Evolutionary conservation across 345 rosid genomes (phyloP).

Genomic region (Eucalyptus microcorys): DNA sequence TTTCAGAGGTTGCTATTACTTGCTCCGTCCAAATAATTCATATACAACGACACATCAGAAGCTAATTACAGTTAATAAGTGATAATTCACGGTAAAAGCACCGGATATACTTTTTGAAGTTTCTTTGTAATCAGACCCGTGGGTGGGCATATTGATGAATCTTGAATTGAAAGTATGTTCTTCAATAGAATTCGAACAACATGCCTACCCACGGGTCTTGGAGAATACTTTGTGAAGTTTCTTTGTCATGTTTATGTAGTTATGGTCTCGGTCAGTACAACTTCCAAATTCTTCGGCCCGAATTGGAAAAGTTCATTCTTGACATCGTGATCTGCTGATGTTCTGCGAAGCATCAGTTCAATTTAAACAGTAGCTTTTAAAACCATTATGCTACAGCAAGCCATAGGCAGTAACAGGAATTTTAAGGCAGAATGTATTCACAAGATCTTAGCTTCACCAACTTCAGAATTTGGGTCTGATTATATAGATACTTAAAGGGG

Average conservation of each 20-base stretch:
- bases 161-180: neutral
- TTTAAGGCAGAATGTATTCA: neutral
- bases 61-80: neutral
- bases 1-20: neutral
- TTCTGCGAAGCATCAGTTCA: neutral
- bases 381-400: neutral
- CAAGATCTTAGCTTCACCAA: neutral
- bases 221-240: neutral
- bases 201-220: neutral
- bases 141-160: neutral
- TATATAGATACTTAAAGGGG: neutral
- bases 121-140: too few relatives aligned
- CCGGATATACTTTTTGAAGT: neutral
- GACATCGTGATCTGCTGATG: neutral
- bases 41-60: neutral
- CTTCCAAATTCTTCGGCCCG: neutral
- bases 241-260: neutral
- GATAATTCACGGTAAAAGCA: neutral
- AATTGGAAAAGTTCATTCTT: neutral
- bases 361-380: neutral
- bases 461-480: neutral
- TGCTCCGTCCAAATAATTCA: neutral
- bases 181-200: neutral
- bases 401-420: neutral
- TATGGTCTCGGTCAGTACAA: neutral